These are phyloP conservation scores for Alternaria gansuensis DNA, from an alignment of 2,329 filamentous ascomycete genomes.

Conservation along the genomic window DNA sequence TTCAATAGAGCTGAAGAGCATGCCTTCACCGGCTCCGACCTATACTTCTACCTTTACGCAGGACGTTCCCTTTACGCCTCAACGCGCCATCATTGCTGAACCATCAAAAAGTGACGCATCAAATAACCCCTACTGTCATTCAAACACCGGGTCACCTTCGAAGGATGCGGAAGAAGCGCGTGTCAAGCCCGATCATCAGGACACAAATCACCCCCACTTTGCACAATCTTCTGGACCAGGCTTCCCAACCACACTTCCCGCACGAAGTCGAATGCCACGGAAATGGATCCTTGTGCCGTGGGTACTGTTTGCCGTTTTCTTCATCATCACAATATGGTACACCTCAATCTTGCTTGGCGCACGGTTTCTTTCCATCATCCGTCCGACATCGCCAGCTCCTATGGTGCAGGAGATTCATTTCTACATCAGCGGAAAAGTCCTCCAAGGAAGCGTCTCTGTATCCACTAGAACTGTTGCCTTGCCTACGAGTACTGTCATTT, in stretches of 20 bases:
- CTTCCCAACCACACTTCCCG: slow-evolving; percentile 5
- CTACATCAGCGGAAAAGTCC: slow-evolving; percentile 25
- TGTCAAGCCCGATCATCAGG: slow-evolving; percentile 20
- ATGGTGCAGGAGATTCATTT: slow-evolving; percentile 29
- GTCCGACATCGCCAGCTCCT: slow-evolving; percentile 15
- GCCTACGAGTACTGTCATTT: not conserved
- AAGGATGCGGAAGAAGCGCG: slow-evolving; percentile 6
- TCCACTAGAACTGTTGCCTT: slow-evolving; percentile 2
- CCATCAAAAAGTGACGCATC: not conserved
- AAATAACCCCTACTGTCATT: slow-evolving; percentile 10
- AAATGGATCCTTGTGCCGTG: slow-evolving; percentile 35
- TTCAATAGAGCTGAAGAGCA: slow-evolving; percentile 18
- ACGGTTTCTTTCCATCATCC: slow-evolving; percentile 27
- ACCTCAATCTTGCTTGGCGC: slow-evolving; percentile 34
- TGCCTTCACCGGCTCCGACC: slow-evolving; percentile 35
- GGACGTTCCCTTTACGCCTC: slow-evolving; percentile 4
- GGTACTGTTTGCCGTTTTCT: slow-evolving; percentile 36
- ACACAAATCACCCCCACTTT: slow-evolving; percentile 23
- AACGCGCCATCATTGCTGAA: not conserved
- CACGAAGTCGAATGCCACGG: slow-evolving; percentile 14
- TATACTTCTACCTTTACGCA: slow-evolving; percentile 31
- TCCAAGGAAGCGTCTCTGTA: slow-evolving; percentile 7
- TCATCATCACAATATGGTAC: slow-evolving; percentile 35
- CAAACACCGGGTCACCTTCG: not conserved
- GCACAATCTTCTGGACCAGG: slow-evolving; percentile 10